A percentile compares a stretch with the other conserved stretches of the same genome.
Evolutionary conservation across 2,329 filamentous ascomycete genomes (phyloP).

Genomic region (Hypoxylon sp.): DNA sequence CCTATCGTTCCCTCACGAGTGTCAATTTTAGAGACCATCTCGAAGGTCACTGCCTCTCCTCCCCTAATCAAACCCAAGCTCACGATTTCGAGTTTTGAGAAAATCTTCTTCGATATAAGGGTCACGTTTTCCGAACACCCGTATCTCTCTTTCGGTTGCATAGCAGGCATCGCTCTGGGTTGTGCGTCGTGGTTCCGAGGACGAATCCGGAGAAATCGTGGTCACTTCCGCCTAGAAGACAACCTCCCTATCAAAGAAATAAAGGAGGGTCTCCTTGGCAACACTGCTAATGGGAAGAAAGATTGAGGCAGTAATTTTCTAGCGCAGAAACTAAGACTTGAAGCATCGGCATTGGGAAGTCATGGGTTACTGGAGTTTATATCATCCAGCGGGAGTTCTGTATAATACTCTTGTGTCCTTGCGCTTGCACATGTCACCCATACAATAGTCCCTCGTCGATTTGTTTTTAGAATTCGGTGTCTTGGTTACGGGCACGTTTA

Average conservation of each 20-base stretch:
- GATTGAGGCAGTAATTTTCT: constrained; percentile 55
- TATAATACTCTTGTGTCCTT: constrained; percentile 50
- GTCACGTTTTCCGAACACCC: constrained; percentile 71
- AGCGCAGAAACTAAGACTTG: constrained; percentile 25
- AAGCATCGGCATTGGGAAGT: constrained; percentile 38
- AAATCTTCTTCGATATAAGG: constrained; percentile 77
- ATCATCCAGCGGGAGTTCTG: constrained; percentile 49
- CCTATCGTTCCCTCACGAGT: constrained; percentile 90
- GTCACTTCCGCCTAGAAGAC: constrained; percentile 74
- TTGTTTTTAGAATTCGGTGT: constrained; percentile 31
- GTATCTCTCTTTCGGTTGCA: constrained; percentile 68
- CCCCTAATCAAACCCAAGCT: constrained; percentile 81
- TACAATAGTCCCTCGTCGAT: constrained; percentile 34
- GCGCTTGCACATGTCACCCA: constrained; percentile 44
- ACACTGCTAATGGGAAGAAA: constrained; percentile 64
- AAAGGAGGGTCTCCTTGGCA: constrained; percentile 76
- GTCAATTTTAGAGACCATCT: constrained; percentile 88
- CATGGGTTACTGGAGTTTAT: constrained; percentile 42
- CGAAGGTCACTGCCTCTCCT: constrained; percentile 76
- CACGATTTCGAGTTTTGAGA: constrained; percentile 78
- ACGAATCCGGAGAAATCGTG: constrained; percentile 66
- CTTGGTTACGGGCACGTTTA: constrained; percentile 42
- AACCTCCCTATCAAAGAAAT: constrained; percentile 63
- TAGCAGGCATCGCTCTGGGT: constrained; percentile 69
- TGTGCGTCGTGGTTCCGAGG: constrained; percentile 67